phyloP scores from a whole-genome alignment of 179 eudicot genomes.

The Beta macrorhiza region DNA sequence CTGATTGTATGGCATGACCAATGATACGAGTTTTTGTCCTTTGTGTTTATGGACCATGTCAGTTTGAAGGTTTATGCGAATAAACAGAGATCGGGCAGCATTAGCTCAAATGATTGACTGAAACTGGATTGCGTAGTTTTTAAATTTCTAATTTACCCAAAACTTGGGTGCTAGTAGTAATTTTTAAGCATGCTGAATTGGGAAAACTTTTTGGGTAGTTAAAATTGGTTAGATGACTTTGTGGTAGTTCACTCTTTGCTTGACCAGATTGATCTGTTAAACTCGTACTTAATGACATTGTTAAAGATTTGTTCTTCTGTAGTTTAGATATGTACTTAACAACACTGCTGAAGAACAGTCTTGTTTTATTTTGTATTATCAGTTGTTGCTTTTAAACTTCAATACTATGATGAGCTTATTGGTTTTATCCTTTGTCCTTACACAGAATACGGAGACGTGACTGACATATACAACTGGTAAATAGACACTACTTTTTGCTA shows the following conservation, averaged over 20 bases:
- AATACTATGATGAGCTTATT: conserved; percentile 14
- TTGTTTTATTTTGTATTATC: neutral
- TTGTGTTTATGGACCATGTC: neutral
- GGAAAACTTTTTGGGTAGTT: conserved; percentile 2
- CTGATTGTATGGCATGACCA: neutral
- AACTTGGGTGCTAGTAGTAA: neutral
- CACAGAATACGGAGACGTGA: conserved; percentile 97
- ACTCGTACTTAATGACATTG: neutral
- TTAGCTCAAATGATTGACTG: conserved; percentile 13
- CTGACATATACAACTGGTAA: conserved; percentile 96
- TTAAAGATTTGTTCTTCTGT: neutral
- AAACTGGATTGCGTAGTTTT: neutral
- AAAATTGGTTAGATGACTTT: neutral
- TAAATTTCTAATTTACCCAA: neutral
- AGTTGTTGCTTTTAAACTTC: neutral
- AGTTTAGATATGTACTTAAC: neutral
- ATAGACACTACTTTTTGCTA: conserved; percentile 22
- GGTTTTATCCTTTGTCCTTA: conserved; percentile 10
- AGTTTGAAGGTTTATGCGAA: neutral
- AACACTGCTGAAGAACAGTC: neutral
- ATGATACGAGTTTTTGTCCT: neutral
- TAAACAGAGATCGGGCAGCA: neutral
- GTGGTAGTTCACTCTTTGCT: conserved; percentile 8
- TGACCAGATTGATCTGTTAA: neutral
- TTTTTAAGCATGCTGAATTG: too few relatives aligned